Evolutionary conservation across 2,329 filamentous ascomycete genomes (phyloP).

Genomic region (Daldinia sp.): DNA sequence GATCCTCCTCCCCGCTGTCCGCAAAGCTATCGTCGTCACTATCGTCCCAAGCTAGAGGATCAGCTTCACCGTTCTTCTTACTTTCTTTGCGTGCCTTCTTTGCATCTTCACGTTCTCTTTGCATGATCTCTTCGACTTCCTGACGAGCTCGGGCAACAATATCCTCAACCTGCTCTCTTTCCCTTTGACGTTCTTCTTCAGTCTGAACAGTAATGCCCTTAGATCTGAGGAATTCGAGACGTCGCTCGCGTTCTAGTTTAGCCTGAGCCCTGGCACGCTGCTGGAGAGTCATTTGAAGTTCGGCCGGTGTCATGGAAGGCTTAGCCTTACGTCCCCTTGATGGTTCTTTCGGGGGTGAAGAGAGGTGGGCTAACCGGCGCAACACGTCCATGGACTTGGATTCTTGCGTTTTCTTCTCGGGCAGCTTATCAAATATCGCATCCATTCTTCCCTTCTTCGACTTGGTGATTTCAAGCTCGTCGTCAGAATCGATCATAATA

Average conservation of each 20-base stretch:
- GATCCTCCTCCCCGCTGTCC: slow-evolving; percentile 55
- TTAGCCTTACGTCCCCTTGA: slow-evolving; percentile 54
- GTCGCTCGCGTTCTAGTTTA: slow-evolving; percentile 76
- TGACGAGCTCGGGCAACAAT: slow-evolving; percentile 83
- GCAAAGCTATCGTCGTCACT: slow-evolving; percentile 56
- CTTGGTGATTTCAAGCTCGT: slow-evolving; percentile 69
- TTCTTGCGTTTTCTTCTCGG: slow-evolving; percentile 69
- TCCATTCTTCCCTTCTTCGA: slow-evolving; percentile 61
- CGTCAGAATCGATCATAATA: slow-evolving; percentile 59
- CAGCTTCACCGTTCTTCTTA: slow-evolving; percentile 54
- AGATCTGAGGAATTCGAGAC: slow-evolving; percentile 77
- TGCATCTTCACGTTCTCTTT: slow-evolving; percentile 76
- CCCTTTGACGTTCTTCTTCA: slow-evolving; percentile 82
- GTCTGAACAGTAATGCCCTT: slow-evolving; percentile 86
- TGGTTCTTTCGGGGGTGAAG: slow-evolving; percentile 65
- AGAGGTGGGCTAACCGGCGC: slow-evolving; percentile 77
- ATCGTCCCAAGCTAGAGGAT: slow-evolving; percentile 65
- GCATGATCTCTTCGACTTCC: slow-evolving; percentile 81
- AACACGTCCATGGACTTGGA: slow-evolving; percentile 70
- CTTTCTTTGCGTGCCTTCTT: slow-evolving; percentile 67
- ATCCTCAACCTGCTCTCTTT: slow-evolving; percentile 86
- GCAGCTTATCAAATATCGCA: slow-evolving; percentile 75
- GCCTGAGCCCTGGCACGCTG: slow-evolving; percentile 83
- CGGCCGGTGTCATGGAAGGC: slow-evolving; percentile 69
- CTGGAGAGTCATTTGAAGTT: slow-evolving; percentile 74